phyloP scores from a whole-genome alignment of 2,329 filamentous ascomycete species.

The Polytolypa hystricis region DNA sequence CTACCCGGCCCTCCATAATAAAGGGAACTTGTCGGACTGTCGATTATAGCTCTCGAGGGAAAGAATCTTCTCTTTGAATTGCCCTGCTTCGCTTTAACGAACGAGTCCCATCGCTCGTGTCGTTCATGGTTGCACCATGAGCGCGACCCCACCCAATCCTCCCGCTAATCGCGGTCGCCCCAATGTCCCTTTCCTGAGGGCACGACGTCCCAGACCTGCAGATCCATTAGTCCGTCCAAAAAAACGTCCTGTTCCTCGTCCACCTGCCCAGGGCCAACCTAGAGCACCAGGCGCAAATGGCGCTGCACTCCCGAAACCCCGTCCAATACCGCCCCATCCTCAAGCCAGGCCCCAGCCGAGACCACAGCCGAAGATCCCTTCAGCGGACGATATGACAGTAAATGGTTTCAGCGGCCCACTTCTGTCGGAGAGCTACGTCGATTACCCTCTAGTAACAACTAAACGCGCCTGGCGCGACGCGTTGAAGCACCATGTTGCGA shows the following conservation, averaged over 20 bases:
- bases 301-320: constrained; percentile 9
- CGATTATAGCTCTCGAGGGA: too few species aligned
- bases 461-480: constrained; percentile 70
- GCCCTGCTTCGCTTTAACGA: too few species aligned
- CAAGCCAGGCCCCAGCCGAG: constrained; percentile 14
- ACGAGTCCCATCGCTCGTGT: too few species aligned
- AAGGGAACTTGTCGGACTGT: too few species aligned
- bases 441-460: constrained; percentile 67
- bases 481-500: constrained; percentile 77
- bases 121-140: too few species aligned
- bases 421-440: constrained; percentile 33
- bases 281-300: constrained; percentile 12
- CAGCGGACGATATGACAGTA: constrained; percentile 22
- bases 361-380: constrained; percentile 12
- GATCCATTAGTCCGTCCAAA: constrained; percentile 57
- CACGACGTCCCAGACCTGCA: constrained; percentile 41
- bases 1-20: too few species aligned
- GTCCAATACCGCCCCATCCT: constrained; percentile 9
- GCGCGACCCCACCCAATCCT: constrained; percentile 30
- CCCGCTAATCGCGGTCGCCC: constrained; percentile 36
- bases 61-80: too few species aligned
- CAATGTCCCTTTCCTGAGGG: constrained; percentile 34
- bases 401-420: constrained; percentile 34
- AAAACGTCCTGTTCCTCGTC: constrained; percentile 28
- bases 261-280: constrained; percentile 8